Percentiles rank a stretch among this genome's conserved stretches.
phyloP scores from a whole-genome alignment of 306 rosid species.

The Vigna reflexopilosa region DNA sequence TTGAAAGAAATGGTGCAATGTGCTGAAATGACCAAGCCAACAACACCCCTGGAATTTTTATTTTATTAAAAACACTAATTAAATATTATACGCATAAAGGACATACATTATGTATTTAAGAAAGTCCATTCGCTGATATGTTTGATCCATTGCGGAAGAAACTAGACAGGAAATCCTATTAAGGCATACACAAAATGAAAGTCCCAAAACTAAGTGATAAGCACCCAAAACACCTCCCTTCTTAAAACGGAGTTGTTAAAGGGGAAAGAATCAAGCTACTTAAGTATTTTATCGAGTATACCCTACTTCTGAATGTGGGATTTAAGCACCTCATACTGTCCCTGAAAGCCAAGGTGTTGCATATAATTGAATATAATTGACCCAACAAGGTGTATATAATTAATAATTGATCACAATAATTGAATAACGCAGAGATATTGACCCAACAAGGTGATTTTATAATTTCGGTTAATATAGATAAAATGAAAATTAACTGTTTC shows the following conservation, averaged over 20 bases:
- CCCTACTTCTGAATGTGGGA: no score
- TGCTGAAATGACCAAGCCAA: constrained; percentile 28
- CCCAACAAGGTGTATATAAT: not conserved
- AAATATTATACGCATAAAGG: not conserved
- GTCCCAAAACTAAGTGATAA: not conserved
- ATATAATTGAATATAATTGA: no score
- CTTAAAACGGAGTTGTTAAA: not conserved
- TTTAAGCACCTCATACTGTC: no score
- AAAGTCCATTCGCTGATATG: constrained; percentile 12
- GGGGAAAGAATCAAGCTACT: not conserved
- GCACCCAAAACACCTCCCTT: not conserved
- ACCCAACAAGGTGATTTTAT: constrained; percentile 3
- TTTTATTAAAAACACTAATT: constrained; percentile 4
- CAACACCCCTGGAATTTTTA: not conserved
- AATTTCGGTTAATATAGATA: constrained; percentile 23
- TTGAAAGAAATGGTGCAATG: constrained; percentile 30
- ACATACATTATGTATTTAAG: not conserved
- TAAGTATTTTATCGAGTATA: no score
- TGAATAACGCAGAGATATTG: constrained; percentile 26
- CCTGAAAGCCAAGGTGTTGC: no score
- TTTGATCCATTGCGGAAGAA: constrained; percentile 24
- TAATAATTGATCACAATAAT: constrained; percentile 10
- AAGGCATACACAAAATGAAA: constrained; percentile 20
- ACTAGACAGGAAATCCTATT: constrained; percentile 27
- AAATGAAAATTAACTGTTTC: constrained; percentile 34